Evolutionary conservation across 169 alveolate species (phyloP).

Genomic region (Neospora caninum): DNA sequence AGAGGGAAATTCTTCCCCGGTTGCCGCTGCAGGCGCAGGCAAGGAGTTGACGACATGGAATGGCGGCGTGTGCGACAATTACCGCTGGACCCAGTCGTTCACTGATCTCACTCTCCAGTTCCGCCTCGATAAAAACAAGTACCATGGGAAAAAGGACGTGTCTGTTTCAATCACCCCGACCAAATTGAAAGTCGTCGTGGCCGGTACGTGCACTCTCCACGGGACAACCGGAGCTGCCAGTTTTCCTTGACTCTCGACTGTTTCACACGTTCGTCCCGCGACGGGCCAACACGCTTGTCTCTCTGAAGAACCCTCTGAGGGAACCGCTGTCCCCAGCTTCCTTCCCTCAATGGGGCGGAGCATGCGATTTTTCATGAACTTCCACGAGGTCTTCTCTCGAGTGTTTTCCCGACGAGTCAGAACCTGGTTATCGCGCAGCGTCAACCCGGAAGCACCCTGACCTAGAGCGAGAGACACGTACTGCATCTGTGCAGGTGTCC

Average conservation of each 20-base stretch:
- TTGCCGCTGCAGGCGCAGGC: neutral
- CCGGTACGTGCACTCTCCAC: neutral
- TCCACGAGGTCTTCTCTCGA: no score
- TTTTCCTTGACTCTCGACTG: neutral
- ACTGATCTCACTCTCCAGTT: slow-evolving; percentile 56
- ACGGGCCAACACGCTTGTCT: no score
- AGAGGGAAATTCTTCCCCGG: neutral
- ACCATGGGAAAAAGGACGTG: neutral
- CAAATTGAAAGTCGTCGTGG: neutral
- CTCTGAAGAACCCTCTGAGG: no score
- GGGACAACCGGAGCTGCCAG: neutral
- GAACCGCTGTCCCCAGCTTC: no score
- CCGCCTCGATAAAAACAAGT: neutral
- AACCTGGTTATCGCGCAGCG: no score
- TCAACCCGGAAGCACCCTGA: no score
- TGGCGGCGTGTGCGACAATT: slow-evolving; percentile 45
- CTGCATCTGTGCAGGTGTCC: no score
- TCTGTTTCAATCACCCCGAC: neutral
- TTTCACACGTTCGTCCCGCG: no score
- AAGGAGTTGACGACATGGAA: slow-evolving; percentile 46
- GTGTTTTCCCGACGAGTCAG: no score
- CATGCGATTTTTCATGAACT: no score
- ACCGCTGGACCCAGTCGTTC: slow-evolving; percentile 62
- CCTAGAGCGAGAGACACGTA: no score
- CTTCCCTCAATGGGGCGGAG: no score